phyloP scores from a whole-genome alignment of 345 rosid genomes.

The Bretschneidera sinensis region DNA sequence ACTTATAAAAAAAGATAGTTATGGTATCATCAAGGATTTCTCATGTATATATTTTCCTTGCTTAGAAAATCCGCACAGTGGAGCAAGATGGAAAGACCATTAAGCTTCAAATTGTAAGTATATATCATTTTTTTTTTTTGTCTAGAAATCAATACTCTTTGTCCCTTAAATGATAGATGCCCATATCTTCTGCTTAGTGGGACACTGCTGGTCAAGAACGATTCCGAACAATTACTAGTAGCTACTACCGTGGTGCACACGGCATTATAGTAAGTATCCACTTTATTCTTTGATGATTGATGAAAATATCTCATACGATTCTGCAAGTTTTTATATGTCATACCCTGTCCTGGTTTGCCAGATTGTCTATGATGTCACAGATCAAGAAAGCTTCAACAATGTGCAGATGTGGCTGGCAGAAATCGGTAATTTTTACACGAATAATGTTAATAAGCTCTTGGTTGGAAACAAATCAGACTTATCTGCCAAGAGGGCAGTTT shows the following conservation, averaged over 20 bases:
- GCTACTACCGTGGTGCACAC: conserved; percentile 53
- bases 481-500: background rate
- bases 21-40: background rate
- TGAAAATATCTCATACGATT: too few relatives aligned
- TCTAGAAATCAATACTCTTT: background rate
- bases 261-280: conserved; percentile 36
- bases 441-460: background rate
- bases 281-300: background rate
- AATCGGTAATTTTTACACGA: background rate
- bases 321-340: background rate
- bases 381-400: background rate
- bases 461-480: background rate
- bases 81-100: background rate
- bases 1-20: too few relatives aligned
- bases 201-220: conserved; percentile 57
- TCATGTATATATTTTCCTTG: background rate
- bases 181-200: conserved; percentile 22
- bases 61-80: background rate
- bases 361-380: background rate
- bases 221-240: conserved; percentile 48
- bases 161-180: background rate
- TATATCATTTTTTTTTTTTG: background rate
- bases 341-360: background rate
- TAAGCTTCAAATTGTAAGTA: background rate
- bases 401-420: background rate